Conservation (phyloP, 1,139 yeast genomes). For the Scheffersomyces insectosa region DNA sequence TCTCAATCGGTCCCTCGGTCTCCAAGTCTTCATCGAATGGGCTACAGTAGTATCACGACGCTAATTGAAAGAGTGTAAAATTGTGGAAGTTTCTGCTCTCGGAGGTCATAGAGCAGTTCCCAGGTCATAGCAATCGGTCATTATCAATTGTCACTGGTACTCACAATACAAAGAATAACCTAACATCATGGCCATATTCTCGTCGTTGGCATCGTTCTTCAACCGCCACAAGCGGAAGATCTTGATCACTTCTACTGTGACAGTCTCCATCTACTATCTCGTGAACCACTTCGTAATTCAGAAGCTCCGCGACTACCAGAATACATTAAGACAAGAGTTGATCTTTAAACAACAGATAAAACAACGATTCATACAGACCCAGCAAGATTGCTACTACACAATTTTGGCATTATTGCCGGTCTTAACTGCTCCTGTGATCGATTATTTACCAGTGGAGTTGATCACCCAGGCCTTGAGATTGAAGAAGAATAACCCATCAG, state of each 20-base stretch:
- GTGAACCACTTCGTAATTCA: slow-evolving; percentile 56
- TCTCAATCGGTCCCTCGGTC: no score
- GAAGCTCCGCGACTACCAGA: slow-evolving; percentile 66
- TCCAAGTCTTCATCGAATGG: no score
- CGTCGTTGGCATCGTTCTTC: slow-evolving; percentile 55
- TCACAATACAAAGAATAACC: no score
- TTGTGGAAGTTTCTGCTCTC: no score
- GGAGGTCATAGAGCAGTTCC: no score
- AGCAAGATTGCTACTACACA: slow-evolving; percentile 85
- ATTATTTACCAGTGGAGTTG: slow-evolving; percentile 67
- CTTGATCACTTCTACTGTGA: slow-evolving; percentile 55
- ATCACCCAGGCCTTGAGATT: slow-evolving; percentile 71
- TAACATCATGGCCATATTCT: slow-evolving; percentile 45
- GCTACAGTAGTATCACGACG: no score
- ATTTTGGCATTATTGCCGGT: slow-evolving; percentile 83
- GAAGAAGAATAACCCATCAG: slow-evolving; percentile 44
- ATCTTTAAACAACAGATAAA: slow-evolving; percentile 75
- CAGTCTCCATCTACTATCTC: slow-evolving; percentile 60
- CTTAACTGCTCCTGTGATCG: slow-evolving; percentile 63
- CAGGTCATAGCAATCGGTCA: no score
- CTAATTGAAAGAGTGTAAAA: no score
- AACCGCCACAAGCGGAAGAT: slow-evolving; percentile 65
- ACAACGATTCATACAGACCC: slow-evolving; percentile 80
- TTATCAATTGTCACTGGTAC: no score
- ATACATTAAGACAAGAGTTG: slow-evolving; percentile 69